Conservation (phyloP, 2,329 filamentous ascomycete species). For the Aureobasidium sp. region DNA sequence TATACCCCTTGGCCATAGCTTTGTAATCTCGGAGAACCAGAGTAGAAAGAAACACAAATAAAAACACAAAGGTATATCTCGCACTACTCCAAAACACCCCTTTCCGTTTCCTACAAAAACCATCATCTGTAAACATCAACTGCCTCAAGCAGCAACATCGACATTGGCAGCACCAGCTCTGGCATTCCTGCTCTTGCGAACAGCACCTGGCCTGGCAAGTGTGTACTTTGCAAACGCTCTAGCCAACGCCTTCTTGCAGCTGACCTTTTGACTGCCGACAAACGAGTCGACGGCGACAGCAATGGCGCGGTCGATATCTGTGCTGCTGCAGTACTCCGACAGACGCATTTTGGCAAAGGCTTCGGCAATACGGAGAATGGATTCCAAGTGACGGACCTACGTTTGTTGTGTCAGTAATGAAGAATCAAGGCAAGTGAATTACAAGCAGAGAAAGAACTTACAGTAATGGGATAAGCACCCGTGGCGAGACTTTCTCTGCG, state of each 20-base stretch:
- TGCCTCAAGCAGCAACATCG: conserved; percentile 16
- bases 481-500: conserved; percentile 85
- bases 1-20: neutral
- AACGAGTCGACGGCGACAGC: conserved; percentile 95
- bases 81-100: neutral
- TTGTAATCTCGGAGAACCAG: neutral
- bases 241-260: conserved; percentile 91
- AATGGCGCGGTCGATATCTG: conserved; percentile 94
- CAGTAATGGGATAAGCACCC: conserved; percentile 94
- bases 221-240: conserved; percentile 93
- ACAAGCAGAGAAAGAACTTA: conserved; percentile 44
- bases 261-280: conserved; percentile 92
- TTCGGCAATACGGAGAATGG: conserved; percentile 92
- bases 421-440: conserved; percentile 20
- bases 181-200: conserved; percentile 1
- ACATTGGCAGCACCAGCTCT: conserved; percentile 13
- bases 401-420: neutral
- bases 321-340: conserved; percentile 84
- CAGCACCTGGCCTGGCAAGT: conserved; percentile 39
- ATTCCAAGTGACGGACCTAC: conserved; percentile 92
- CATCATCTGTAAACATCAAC: neutral
- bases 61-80: conserved; percentile 9
- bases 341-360: conserved; percentile 96
- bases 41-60: neutral
- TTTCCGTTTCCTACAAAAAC: neutral